Percentiles rank a stretch among this genome's conserved stretches.
Conservation (phyloP, 2,329 filamentous ascomycete genomes). For the Diplodia sapinea region DNA sequence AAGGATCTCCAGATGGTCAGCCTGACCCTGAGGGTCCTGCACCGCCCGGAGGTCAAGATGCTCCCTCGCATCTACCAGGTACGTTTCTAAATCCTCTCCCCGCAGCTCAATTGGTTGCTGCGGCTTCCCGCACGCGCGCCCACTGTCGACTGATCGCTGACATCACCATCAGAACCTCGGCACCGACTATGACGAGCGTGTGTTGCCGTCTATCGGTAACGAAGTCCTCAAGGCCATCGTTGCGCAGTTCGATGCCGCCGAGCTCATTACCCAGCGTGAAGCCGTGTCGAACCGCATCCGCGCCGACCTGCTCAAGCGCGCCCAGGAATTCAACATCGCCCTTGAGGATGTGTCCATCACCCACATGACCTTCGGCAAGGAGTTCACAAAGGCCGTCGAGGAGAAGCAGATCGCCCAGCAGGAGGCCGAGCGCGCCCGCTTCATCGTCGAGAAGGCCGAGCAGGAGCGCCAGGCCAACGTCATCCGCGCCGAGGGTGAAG, state of each 20-base stretch:
- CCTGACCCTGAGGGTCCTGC: constrained; percentile 92
- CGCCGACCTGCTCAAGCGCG: constrained; percentile 87
- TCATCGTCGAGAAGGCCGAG: constrained; percentile 98
- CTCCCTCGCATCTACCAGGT: constrained; percentile 99
- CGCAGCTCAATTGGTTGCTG: constrained; percentile 1
- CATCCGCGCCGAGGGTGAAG: constrained; percentile 96
- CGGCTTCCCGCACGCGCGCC: not conserved
- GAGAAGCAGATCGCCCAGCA: constrained; percentile 99
- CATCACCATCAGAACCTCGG: constrained; percentile 77
- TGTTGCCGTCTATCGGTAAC: constrained; percentile 61
- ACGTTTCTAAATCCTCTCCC: constrained; percentile 40
- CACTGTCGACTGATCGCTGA: constrained; percentile 32
- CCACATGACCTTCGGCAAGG: constrained; percentile 99
- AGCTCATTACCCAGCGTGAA: constrained; percentile 95
- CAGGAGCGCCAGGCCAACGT: constrained; percentile 99
- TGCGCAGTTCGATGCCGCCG: constrained; percentile 60
- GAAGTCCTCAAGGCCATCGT: constrained; percentile 62
- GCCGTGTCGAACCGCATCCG: constrained; percentile 95
- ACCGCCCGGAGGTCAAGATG: constrained; percentile 89
- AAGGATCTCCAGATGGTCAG: constrained; percentile 99
- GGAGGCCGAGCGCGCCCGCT: constrained; percentile 94
- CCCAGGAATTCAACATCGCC: constrained; percentile 97
- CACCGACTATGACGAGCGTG: constrained; percentile 86
- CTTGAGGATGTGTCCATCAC: constrained; percentile 99
- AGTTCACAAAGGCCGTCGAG: constrained; percentile 98